phyloP scores from a whole-genome alignment of 352 stramenopile species.

The Phytophthora sojae region DNA sequence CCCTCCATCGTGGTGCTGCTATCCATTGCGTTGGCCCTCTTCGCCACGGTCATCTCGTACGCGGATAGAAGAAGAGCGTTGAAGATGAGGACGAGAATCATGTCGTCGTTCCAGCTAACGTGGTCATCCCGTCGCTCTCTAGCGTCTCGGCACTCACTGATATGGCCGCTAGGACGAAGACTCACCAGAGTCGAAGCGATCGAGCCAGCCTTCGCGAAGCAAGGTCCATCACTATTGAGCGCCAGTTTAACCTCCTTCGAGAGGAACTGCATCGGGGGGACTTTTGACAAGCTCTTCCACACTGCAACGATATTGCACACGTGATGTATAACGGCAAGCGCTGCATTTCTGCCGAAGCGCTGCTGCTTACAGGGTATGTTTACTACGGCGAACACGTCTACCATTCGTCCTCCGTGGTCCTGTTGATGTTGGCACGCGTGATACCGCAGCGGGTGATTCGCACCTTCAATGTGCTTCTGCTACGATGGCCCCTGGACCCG shows the following conservation, averaged over 20 bases:
- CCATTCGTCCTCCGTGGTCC: constrained; percentile 1
- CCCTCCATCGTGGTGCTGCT: neutral
- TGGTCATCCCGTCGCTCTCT: too few species aligned
- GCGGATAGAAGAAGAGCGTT: too few species aligned
- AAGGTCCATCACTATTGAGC: too few species aligned
- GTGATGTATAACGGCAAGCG: neutral
- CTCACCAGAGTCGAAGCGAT: too few species aligned
- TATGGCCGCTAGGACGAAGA: too few species aligned
- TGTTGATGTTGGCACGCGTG: constrained; percentile 13
- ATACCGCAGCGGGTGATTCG: constrained; percentile 9
- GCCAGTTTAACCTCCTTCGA: neutral
- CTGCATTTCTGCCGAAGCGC: constrained; percentile 3
- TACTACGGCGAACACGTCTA: constrained; percentile 23
- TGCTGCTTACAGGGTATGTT: constrained; percentile 19
- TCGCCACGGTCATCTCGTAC: neutral
- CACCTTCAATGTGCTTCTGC: constrained; percentile 25
- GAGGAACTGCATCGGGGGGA: neutral
- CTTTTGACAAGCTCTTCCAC: neutral
- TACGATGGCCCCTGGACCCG: constrained; percentile 17
- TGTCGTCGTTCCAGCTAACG: too few species aligned
- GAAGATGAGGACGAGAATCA: too few species aligned
- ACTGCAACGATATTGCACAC: constrained; percentile 11
- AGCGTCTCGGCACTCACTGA: too few species aligned
- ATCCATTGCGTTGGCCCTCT: neutral
- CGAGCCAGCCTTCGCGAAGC: too few species aligned